phyloP scores from a whole-genome alignment of 2,329 filamentous ascomycete genomes.

The Pseudocercospora pini-densiflorae region DNA sequence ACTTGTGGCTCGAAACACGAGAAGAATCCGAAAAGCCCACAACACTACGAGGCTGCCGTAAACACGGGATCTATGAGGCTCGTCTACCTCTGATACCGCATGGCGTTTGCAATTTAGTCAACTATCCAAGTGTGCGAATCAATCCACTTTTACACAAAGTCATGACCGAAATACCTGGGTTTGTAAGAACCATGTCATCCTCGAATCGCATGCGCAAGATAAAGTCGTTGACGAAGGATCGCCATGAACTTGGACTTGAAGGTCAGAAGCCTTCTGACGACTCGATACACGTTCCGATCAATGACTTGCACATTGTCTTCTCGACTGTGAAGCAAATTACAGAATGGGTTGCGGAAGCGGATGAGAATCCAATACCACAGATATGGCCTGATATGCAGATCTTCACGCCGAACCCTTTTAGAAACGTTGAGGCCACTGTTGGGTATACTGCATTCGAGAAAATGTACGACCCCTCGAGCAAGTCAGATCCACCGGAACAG shows the following conservation, averaged over 20 bases:
- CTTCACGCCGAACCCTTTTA: neutral
- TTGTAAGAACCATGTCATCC: neutral
- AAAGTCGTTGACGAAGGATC: neutral
- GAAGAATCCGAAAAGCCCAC: neutral
- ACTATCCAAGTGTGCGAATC: neutral
- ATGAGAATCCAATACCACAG: neutral
- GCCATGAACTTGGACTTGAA: neutral
- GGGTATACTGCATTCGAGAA: neutral
- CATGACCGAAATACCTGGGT: neutral
- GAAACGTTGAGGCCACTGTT: neutral
- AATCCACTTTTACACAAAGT: neutral
- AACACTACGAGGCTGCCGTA: neutral
- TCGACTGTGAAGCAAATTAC: neutral
- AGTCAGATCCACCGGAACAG: fast-evolving
- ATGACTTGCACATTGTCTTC: neutral
- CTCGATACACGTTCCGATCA: neutral
- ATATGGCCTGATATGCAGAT: neutral
- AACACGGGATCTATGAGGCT: neutral
- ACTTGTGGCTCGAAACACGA: neutral
- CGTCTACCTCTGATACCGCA: neutral
- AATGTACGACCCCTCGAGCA: neutral
- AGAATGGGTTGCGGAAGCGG: neutral
- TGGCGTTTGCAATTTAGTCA: neutral
- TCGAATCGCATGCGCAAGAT: neutral
- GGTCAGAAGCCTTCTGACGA: neutral